Evolutionary conservation across 192 early-diverging fungal genomes (phyloP).

Genomic region (Jimgerdemannia flammicorona): DNA sequence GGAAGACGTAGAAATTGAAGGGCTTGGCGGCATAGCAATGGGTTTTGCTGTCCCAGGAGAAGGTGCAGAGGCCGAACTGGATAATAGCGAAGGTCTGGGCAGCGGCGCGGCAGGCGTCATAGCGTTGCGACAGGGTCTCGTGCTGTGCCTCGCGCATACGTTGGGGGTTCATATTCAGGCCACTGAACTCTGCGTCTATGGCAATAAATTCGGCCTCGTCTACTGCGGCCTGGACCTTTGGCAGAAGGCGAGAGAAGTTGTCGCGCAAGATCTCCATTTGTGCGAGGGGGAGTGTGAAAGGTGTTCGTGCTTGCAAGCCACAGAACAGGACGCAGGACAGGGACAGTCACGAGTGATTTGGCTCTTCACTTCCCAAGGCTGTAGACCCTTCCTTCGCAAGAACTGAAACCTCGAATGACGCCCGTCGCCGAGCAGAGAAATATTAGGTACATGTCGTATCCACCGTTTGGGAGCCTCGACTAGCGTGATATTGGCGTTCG

Average conservation of each 20-base stretch:
- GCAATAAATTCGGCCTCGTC: constrained; percentile 53
- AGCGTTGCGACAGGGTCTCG: constrained; percentile 49
- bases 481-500: too few species aligned
- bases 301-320: background rate
- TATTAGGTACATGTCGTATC: too few species aligned
- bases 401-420: too few species aligned
- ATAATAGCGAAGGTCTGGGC: constrained; percentile 43
- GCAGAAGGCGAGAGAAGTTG: constrained; percentile 41
- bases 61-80: constrained; percentile 63
- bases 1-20: constrained; percentile 69
- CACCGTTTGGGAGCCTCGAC: too few species aligned
- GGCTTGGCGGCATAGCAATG: constrained; percentile 51
- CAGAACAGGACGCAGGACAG: too few species aligned
- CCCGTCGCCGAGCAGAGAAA: too few species aligned
- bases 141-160: background rate
- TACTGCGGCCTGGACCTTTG: constrained; percentile 45
- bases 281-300: background rate
- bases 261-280: constrained; percentile 53
- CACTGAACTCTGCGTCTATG: constrained; percentile 63
- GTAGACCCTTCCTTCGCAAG: too few species aligned
- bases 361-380: too few species aligned
- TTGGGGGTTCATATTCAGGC: background rate
- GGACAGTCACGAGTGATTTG: too few species aligned
- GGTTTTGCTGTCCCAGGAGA: constrained; percentile 46
- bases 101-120: constrained; percentile 36